Evolutionary conservation across 2,329 filamentous ascomycete genomes (phyloP).

Genomic region (Pestalotiopsis sp.): DNA sequence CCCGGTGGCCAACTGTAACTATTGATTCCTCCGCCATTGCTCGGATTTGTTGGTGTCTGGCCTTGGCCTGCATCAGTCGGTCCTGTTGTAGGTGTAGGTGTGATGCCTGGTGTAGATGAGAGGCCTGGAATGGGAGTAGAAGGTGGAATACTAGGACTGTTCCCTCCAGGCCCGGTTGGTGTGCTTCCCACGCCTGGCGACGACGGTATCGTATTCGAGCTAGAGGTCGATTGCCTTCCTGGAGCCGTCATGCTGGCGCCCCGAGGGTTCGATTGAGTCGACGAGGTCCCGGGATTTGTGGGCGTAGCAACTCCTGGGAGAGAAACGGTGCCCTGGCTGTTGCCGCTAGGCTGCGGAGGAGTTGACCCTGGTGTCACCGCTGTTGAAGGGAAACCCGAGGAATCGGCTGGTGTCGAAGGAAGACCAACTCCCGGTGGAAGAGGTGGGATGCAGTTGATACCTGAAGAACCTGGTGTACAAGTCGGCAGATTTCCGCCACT

Average conservation of each 20-base stretch:
- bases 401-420: background rate
- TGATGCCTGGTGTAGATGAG: background rate
- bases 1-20: slow-evolving; percentile 28
- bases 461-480: slow-evolving; percentile 12
- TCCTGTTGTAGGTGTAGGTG: background rate
- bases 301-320: slow-evolving; percentile 11
- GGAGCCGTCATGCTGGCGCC: slow-evolving; percentile 2
- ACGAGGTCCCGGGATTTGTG: background rate
- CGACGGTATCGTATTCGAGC: background rate
- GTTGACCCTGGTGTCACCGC: background rate
- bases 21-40: slow-evolving; percentile 10
- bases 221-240: background rate
- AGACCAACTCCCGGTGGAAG: background rate
- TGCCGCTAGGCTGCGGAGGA: background rate
- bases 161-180: slow-evolving; percentile 2
- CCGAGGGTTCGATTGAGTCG: background rate
- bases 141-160: background rate
- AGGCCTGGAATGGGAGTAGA: background rate
- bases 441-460: slow-evolving; percentile 9
- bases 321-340: slow-evolving; percentile 5
- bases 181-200: background rate
- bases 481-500: slow-evolving; percentile 2
- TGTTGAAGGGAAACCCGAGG: slow-evolving; percentile 1
- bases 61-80: slow-evolving; percentile 12
- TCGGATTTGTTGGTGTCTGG: slow-evolving; percentile 5